Base-by-base conservation (phyloP, 768 basidiomycete species). In the button mushroom (Agaricus bisporus) region DNA sequence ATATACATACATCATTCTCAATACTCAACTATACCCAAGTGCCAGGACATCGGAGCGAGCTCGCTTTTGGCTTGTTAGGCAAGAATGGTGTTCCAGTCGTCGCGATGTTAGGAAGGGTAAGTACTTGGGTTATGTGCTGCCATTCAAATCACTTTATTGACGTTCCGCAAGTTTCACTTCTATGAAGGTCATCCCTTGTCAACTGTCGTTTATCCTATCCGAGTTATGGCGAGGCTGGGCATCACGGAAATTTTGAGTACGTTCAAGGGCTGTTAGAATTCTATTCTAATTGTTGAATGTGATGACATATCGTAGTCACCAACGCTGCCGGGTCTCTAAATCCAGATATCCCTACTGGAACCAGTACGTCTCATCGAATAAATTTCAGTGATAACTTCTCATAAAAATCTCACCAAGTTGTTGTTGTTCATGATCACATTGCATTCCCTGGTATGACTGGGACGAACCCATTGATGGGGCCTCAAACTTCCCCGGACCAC, bases 251-350 rank as follows among this genome's bases (percentile, higher is more conserved):
- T 91, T 52, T 85, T 94, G 58, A 83, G 91, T 91, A 61, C 54
- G 85, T 69, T 25, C 54, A 48, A 25, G 11, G n/a, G 4, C n/a
- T 36, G 3, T 32, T 2, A 36, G 1, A 25, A 11, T 4, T 11
- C 2, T 35, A 8, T 36, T 17, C 14, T 36, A 7, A 25, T 18
- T 12, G 9, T 6, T 36, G n/a, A 32, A 32, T 46, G 12, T 36
- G 22, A 48, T 48, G 9, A 10, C 17, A 18, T 14, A 48, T 46
- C 18, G 14, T 60, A 92, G 90, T 94, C 44, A 95, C 92, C 38
- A 95, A 95, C 66, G 93, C 92, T 10, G 81, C 91, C 15, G 92
- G 92, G 15, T 85, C 85, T 3, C 73, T 95, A 6, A 91, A 89
- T 62, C 81, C 85, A 4, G 58, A 70, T 7, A 78, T 91, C 55